phyloP scores from a whole-genome alignment of 805 yeast species.

The Candida ovalis region DNA sequence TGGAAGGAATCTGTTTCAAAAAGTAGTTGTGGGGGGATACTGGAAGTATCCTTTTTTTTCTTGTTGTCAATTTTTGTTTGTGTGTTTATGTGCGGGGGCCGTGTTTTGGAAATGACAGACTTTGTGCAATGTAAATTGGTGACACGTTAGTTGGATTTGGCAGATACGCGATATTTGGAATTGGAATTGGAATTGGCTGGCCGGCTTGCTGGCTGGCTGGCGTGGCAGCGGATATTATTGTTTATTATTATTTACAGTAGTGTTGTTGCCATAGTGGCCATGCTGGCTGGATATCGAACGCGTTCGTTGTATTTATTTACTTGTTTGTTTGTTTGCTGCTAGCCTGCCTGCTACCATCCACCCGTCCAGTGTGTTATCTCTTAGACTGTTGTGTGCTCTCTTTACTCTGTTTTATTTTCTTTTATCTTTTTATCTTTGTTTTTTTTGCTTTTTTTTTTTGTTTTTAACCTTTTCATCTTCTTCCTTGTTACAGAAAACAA shows the following conservation, averaged over 20 bases:
- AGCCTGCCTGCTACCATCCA: too few species aligned
- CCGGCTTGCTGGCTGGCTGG: too few species aligned
- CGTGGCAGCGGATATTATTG: too few species aligned
- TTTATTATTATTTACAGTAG: too few species aligned
- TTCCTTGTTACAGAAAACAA: constrained; percentile 5
- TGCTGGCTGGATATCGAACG: too few species aligned
- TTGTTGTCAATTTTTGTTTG: not conserved
- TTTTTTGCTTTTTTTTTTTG: not conserved
- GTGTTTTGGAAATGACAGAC: not conserved
- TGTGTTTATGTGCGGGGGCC: not conserved
- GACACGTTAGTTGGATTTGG: not conserved
- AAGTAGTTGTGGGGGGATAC: constrained; percentile 7
- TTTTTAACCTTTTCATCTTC: not conserved
- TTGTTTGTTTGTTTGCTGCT: too few species aligned
- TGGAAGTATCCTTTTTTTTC: constrained; percentile 8
- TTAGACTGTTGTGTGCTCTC: too few species aligned
- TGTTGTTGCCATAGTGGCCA: too few species aligned
- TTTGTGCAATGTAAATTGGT: not conserved
- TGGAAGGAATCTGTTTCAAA: constrained; percentile 2
- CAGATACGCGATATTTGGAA: not conserved
- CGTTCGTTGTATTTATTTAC: too few species aligned
- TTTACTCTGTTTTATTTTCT: too few species aligned
- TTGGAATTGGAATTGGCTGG: too few species aligned
- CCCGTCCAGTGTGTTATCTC: too few species aligned
- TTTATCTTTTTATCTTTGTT: not conserved